phyloP scores from a whole-genome alignment of 2,329 filamentous ascomycete species.

The Xylogone sp. region DNA sequence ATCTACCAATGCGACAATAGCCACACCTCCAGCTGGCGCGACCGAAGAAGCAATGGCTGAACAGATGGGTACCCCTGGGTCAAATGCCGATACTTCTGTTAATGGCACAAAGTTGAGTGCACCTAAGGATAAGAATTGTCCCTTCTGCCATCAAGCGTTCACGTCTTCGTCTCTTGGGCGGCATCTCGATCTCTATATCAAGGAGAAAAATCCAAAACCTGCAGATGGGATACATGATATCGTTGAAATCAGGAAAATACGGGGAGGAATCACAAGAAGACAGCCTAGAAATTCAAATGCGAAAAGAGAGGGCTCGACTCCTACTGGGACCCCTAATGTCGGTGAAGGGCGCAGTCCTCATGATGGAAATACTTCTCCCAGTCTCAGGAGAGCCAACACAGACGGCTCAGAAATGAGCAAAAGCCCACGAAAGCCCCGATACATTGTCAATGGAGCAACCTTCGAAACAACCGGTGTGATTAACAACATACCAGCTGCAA shows the following conservation, averaged over 20 bases:
- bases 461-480: conserved; percentile 80
- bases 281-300: conserved; percentile 65
- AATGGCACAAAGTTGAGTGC: conserved; percentile 23
- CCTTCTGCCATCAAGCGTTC: conserved; percentile 84
- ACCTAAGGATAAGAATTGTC: conserved; percentile 80
- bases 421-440: conserved; percentile 20
- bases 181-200: conserved; percentile 91
- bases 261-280: conserved; percentile 80
- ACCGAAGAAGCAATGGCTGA: conserved; percentile 23
- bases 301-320: conserved; percentile 55
- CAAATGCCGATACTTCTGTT: conserved; percentile 26
- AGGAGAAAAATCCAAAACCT: conserved; percentile 85
- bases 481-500: conserved; percentile 61
- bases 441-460: conserved; percentile 41
- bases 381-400: conserved; percentile 6
- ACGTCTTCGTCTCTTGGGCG: conserved; percentile 91
- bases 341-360: conserved; percentile 26
- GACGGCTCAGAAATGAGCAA: conserved; percentile 34
- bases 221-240: conserved; percentile 87
- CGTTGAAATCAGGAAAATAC: conserved; percentile 78
- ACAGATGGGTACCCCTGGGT: conserved; percentile 28
- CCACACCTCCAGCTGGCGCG: conserved; percentile 2
- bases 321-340: conserved; percentile 46
- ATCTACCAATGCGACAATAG: conserved; percentile 20
- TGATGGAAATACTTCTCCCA: conserved; percentile 24